A percentile compares a stretch with the other conserved stretches of the same genome.
Conservation (phyloP, 208 protist genomes). For the Phytomonas sp. region DNA sequence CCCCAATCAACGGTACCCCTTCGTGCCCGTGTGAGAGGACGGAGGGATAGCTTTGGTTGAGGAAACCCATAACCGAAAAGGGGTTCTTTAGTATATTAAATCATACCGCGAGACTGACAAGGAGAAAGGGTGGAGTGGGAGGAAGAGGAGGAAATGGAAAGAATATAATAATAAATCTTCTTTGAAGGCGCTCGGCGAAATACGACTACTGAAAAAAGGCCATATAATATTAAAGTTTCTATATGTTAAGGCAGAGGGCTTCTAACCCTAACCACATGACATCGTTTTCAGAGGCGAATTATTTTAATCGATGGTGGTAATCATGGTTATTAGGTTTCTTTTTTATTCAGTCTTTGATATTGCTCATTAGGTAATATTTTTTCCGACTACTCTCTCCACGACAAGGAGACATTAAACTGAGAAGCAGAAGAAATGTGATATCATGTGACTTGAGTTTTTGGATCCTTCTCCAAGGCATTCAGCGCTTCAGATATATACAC, state of each 20-base stretch:
- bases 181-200: background rate
- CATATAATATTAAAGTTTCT: background rate
- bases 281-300: background rate
- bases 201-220: background rate
- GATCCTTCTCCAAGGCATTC: background rate
- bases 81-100: no score
- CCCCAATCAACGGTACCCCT: slow-evolving; percentile 64
- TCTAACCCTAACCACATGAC: no score
- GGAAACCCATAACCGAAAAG: no score
- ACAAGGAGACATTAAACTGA: background rate
- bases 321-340: background rate
- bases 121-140: background rate
- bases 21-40: background rate
- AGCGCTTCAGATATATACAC: slow-evolving; percentile 6
- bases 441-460: background rate
- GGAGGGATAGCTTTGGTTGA: no score
- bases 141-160: background rate
- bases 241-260: no score
- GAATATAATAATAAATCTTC: background rate
- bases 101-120: no score
- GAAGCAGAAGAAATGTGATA: background rate
- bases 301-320: background rate
- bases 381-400: background rate
- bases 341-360: background rate
- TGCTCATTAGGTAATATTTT: background rate